These are phyloP conservation scores for Curvularia hawaiiensis DNA, from an alignment of 2,329 filamentous ascomycete genomes.

Conservation along the genomic window DNA sequence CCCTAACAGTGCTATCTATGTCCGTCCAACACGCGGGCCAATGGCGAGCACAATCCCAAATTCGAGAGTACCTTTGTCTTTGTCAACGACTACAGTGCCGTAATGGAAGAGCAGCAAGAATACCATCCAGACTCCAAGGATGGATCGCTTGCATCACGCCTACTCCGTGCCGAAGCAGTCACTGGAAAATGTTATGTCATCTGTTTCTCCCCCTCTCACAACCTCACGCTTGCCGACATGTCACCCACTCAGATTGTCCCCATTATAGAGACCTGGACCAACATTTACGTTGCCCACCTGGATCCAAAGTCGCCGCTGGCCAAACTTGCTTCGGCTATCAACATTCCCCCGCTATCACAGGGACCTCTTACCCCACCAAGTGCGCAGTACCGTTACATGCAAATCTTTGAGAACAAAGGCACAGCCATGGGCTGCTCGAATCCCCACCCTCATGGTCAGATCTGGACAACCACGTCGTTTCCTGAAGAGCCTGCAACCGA, in stretches of 20 bases:
- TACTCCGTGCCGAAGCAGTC: slow-evolving; percentile 83
- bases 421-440: slow-evolving; percentile 98
- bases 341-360: slow-evolving; percentile 54
- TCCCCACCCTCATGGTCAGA: slow-evolving; percentile 94
- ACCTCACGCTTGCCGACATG: slow-evolving; percentile 93
- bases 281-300: slow-evolving; percentile 83
- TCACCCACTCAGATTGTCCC: slow-evolving; percentile 75
- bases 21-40: slow-evolving; percentile 85
- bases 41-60: slow-evolving; percentile 83
- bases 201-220: slow-evolving; percentile 89
- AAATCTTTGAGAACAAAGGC: slow-evolving; percentile 99
- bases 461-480: slow-evolving; percentile 91
- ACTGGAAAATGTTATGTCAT: slow-evolving; percentile 97
- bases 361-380: slow-evolving; percentile 59
- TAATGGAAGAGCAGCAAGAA: slow-evolving; percentile 88
- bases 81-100: slow-evolving; percentile 96
- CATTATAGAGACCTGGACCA: slow-evolving; percentile 88
- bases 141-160: slow-evolving; percentile 68
- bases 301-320: slow-evolving; percentile 71
- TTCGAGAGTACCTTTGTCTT: slow-evolving; percentile 92
- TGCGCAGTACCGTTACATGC: slow-evolving; percentile 92
- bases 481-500: slow-evolving; percentile 89
- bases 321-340: slow-evolving; percentile 52
- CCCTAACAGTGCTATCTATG: slow-evolving; percentile 82
- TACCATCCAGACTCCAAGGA: slow-evolving; percentile 64